A percentile compares a stretch with the other conserved stretches of the same genome.
phyloP scores from a whole-genome alignment of 176 grass and related monocot genomes.

The bread wheat (Triticum aestivum) region DNA sequence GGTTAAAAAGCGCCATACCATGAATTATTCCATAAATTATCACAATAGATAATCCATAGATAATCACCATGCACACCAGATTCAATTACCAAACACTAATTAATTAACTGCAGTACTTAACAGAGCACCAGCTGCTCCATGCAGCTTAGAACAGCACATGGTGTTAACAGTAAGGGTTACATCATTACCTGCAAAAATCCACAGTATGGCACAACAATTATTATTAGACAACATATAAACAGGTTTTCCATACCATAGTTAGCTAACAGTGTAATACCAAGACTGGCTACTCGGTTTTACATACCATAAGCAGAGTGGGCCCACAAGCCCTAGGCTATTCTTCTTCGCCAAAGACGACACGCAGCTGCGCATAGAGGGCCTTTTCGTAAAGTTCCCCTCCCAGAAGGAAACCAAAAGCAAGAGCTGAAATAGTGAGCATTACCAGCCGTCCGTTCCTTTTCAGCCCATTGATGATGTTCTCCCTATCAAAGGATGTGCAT shows the following conservation, averaged over 20 bases:
- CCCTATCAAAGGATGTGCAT: slow-evolving; percentile 4
- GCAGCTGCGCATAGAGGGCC: neutral
- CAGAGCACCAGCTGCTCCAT: neutral
- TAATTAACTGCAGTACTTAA: slow-evolving; percentile 7
- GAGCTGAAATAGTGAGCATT: neutral
- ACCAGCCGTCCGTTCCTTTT: neutral
- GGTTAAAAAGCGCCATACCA: neutral
- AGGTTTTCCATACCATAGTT: neutral
- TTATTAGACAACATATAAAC: neutral
- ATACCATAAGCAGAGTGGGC: neutral
- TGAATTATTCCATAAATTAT: neutral
- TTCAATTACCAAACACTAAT: slow-evolving; percentile 5
- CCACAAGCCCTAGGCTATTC: neutral
- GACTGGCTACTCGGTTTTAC: slow-evolving; percentile 3
- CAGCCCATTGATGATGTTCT: neutral
- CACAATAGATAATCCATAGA: neutral
- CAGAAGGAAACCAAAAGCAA: neutral
- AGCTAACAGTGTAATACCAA: neutral
- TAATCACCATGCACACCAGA: neutral
- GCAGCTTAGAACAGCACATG: slow-evolving; percentile 8
- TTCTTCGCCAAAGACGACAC: neutral
- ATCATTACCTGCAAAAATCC: neutral
- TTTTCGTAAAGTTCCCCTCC: neutral
- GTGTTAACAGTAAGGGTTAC: neutral
- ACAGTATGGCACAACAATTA: neutral